These are phyloP conservation scores for Leishmania braziliensis DNA, from an alignment of 208 protist genomes.

Conservation along the genomic window DNA sequence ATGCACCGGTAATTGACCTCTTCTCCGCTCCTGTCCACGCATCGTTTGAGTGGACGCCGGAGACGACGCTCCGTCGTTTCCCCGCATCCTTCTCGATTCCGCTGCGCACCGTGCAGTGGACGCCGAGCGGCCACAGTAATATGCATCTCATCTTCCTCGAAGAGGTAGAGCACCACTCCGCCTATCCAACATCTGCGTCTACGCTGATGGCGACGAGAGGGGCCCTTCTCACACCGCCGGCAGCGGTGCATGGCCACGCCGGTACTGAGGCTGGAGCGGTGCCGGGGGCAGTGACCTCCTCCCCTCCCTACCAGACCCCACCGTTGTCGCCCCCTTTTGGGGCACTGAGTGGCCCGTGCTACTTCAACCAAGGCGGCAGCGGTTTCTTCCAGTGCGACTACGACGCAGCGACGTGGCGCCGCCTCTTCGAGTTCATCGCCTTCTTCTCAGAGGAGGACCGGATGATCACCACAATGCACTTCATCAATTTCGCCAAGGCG, in stretches of 20 bases:
- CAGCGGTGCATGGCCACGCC: not conserved
- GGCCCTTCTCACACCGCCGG: not conserved
- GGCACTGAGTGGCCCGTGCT: slow-evolving; percentile 4
- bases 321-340: not conserved
- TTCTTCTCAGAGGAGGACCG: slow-evolving; percentile 60
- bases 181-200: not conserved
- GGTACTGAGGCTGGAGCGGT: not conserved
- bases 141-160: slow-evolving; percentile 23
- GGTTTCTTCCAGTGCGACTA: slow-evolving; percentile 67
- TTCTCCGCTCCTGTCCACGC: slow-evolving; percentile 14
- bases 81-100: slow-evolving; percentile 23
- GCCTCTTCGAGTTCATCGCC: slow-evolving; percentile 54
- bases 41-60: slow-evolving; percentile 28
- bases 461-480: slow-evolving; percentile 60
- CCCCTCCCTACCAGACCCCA: not conserved
- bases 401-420: slow-evolving; percentile 59
- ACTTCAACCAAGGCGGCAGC: slow-evolving; percentile 63
- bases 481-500: slow-evolving; percentile 43
- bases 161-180: slow-evolving; percentile 17
- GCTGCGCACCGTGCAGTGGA: slow-evolving; percentile 26
- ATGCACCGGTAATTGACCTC: slow-evolving; percentile 19
- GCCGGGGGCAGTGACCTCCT: too few relatives aligned
- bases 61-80: slow-evolving; percentile 18
- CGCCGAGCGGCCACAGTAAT: slow-evolving; percentile 10
- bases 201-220: not conserved